phyloP scores from a whole-genome alignment of 768 basidiomycete genomes.

The Mycena kentingensis region DNA sequence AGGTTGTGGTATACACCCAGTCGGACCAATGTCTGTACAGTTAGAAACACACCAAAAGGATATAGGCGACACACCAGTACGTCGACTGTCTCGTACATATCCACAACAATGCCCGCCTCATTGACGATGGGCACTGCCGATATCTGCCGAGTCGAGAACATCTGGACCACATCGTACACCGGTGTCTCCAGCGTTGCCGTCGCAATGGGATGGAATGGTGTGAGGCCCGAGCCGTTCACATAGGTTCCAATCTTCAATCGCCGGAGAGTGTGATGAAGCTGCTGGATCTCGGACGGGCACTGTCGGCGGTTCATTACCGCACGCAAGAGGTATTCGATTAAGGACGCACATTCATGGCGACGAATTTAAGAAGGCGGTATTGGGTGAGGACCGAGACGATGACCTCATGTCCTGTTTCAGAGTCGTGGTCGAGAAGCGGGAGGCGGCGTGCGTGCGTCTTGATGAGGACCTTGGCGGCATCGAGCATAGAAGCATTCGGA shows the following conservation, averaged over 20 bases:
- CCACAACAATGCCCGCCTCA: slow-evolving; percentile 88
- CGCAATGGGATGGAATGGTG: slow-evolving; percentile 87
- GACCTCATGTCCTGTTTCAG: slow-evolving; percentile 92
- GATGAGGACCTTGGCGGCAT: slow-evolving; percentile 87
- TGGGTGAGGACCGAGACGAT: slow-evolving; percentile 96
- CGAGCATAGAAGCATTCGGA: slow-evolving; percentile 84
- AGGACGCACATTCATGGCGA: slow-evolving; percentile 85
- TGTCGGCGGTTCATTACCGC: slow-evolving; percentile 34
- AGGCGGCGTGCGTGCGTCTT: slow-evolving; percentile 94
- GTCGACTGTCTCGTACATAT: slow-evolving; percentile 98
- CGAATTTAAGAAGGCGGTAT: slow-evolving; percentile 97
- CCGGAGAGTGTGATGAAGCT: slow-evolving; percentile 77
- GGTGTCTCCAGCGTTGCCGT: slow-evolving; percentile 89
- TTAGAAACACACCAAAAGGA: slow-evolving; percentile 13
- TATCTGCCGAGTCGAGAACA: slow-evolving; percentile 95
- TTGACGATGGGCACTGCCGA: slow-evolving; percentile 97
- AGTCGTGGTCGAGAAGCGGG: slow-evolving; percentile 90
- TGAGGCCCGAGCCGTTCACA: slow-evolving; percentile 61
- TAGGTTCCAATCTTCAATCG: slow-evolving; percentile 94
- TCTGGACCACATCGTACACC: slow-evolving; percentile 97
- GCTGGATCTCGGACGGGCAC: slow-evolving; percentile 85
- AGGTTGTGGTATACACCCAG: slow-evolving; percentile 95
- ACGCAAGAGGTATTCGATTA: slow-evolving; percentile 2
- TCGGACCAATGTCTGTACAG: slow-evolving; percentile 82
- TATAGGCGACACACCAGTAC: slow-evolving; percentile 73